Conservation (phyloP, 164 flowering plant species). For the Stephania yunnanensis region DNA sequence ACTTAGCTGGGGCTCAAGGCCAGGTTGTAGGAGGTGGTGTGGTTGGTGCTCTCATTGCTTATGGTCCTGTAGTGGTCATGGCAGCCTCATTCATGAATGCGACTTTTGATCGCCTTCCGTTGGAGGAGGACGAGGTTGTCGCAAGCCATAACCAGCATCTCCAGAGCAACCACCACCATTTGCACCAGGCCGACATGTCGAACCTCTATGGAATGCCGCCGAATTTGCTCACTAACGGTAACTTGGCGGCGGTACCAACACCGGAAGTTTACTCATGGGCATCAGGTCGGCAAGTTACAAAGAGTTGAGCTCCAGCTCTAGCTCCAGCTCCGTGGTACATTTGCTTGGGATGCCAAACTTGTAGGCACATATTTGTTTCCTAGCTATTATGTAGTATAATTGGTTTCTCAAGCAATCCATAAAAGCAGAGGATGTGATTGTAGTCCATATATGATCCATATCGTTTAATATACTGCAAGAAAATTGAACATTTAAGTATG, state of each 20-base stretch:
- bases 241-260: constrained; percentile 13
- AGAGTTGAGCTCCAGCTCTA: constrained; percentile 2
- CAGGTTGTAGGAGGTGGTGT: constrained; percentile 80
- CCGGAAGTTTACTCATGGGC: constrained; percentile 47
- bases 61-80: constrained; percentile 88
- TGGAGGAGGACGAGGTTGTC: constrained; percentile 46
- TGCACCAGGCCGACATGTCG: constrained; percentile 34
- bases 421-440: too few species aligned
- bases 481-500: too few species aligned
- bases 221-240: constrained; percentile 49
- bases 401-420: too few species aligned
- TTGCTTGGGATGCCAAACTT: too few species aligned
- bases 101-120: constrained; percentile 68
- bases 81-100: constrained; percentile 86
- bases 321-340: too few species aligned
- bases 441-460: too few species aligned
- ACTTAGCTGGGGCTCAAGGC: constrained; percentile 76
- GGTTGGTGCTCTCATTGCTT: constrained; percentile 79
- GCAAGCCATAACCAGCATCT: constrained; percentile 41
- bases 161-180: constrained; percentile 30
- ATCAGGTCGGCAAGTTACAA: constrained; percentile 26
- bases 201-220: constrained; percentile 52
- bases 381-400: too few species aligned
- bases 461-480: too few species aligned
- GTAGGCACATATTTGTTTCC: too few species aligned